Base-by-base conservation (phyloP, 352 stramenopile genomes). In the Phytophthora multivora region DNA sequence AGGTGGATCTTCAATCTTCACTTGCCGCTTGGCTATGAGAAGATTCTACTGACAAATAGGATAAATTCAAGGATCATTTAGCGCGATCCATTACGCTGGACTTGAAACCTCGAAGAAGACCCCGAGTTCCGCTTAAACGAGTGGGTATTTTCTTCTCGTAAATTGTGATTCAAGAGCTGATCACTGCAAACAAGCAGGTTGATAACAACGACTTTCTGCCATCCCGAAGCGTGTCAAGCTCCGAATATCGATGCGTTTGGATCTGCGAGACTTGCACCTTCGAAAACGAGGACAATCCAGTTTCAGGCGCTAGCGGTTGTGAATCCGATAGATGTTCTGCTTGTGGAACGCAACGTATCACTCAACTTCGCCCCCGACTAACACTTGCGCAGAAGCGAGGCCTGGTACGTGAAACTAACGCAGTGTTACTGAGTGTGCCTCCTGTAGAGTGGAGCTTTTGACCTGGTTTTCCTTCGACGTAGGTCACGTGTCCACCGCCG, bases 201-300 rank as follows among this genome's bases (percentile, higher is more conserved):
- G 51, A 59, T 5, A 33, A 8, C 5, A 31, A 7, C 4, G 42
- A 43, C 0, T 49, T 39, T 1, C 23, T 50, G 36, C 16, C 7
- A 28, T 5, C 4, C 15, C 33, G 23, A 2, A 55, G 19, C 31
- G 28, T n/a, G 5, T 15, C 31, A 48, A 46, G 8, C 36, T 59
- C 59, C 4, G 73, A 71, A 13, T 90, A 90, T 53, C 77, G 74
- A 15, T 68, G 67, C 15, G 75, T 93, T 2, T 96, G 88, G 88
- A 62, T 92, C 4, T 96, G 88, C 30, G 83, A 93, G 35, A 68
- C 62, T 1, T 96, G 88, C 48, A 95, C 88, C 2, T 79, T 89
- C 23, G 86, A 92, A 38, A 95, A 96, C 48, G 71, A 84, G 1
- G 74, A 84, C 12, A 28, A 38, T 8, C 48, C 41, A 11, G 15